These are phyloP conservation scores for Handroanthus guayacan DNA, from an alignment of 257 asterid genomes.

Conservation along the genomic window DNA sequence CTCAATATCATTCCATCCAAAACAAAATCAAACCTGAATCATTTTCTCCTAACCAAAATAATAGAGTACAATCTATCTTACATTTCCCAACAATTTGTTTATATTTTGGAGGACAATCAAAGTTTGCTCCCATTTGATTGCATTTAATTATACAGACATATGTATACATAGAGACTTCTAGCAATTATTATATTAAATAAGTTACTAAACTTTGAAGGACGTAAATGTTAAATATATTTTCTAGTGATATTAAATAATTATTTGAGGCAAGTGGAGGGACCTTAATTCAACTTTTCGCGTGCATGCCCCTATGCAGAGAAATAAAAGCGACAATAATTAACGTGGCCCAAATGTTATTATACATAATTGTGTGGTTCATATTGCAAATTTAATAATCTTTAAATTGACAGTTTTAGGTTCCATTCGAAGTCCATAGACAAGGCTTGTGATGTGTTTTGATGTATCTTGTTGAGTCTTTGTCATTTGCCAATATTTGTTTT, in stretches of 20 bases:
- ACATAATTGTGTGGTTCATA: not conserved
- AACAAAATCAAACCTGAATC: no score
- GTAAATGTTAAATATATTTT: not conserved
- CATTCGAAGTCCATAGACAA: not conserved
- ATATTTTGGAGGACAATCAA: not conserved
- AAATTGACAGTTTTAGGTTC: not conserved
- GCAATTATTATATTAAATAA: not conserved
- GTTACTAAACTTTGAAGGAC: not conserved
- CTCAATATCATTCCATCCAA: no score
- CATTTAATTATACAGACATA: not conserved
- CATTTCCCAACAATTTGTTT: not conserved
- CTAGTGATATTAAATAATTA: slow-evolving; percentile 13
- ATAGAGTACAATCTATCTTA: not conserved
- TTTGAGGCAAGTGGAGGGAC: slow-evolving; percentile 23
- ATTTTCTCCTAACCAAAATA: not conserved
- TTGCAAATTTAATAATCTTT: not conserved
- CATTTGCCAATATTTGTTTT: not conserved
- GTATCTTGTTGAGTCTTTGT: not conserved
- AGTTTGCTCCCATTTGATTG: not conserved
- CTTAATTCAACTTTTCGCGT: slow-evolving; percentile 3
- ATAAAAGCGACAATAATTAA: not conserved
- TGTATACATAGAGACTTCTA: not conserved
- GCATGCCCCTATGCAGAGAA: not conserved
- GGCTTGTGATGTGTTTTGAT: slow-evolving; percentile 4
- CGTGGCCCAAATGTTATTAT: slow-evolving; percentile 17